Evolutionary conservation across 2,329 filamentous ascomycete genomes (phyloP).

Genomic region (Epichloe typhina): DNA sequence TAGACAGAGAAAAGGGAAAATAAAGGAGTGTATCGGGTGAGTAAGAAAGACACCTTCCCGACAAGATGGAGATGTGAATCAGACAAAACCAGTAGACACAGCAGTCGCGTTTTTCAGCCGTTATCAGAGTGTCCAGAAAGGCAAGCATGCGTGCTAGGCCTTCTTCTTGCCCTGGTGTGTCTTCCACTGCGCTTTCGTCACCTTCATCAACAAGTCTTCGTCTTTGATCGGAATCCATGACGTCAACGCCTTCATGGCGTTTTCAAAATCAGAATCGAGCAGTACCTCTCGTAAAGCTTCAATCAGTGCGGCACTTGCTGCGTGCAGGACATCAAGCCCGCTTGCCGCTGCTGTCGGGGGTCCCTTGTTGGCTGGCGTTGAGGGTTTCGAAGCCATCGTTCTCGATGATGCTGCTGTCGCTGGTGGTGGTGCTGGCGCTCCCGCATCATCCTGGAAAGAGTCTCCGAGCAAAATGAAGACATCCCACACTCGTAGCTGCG

Average conservation of each 20-base stretch:
- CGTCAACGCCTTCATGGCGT: conserved; percentile 92
- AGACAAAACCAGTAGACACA: too few species aligned
- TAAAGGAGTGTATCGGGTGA: background rate
- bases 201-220: conserved; percentile 84
- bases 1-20: conserved; percentile 7
- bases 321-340: conserved; percentile 79
- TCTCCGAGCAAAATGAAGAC: conserved; percentile 84
- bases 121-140: conserved; percentile 12
- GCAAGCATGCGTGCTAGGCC: conserved; percentile 20
- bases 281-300: conserved; percentile 82
- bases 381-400: background rate
- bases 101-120: background rate
- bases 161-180: conserved; percentile 36
- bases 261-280: conserved; percentile 89
- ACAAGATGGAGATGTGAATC: too few species aligned
- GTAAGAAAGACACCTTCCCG: conserved; percentile 3
- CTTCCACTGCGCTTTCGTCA: conserved; percentile 80
- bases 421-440: background rate
- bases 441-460: conserved; percentile 2
- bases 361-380: conserved; percentile 4
- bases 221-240: conserved; percentile 91
- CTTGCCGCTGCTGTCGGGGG: conserved; percentile 8
- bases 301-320: conserved; percentile 77
- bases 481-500: conserved; percentile 93
- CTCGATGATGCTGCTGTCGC: background rate